A percentile compares a stretch with the other conserved stretches of the same genome.
phyloP scores from a whole-genome alignment of 2,329 filamentous ascomycete species.

The Colletotrichum theobromicola region DNA sequence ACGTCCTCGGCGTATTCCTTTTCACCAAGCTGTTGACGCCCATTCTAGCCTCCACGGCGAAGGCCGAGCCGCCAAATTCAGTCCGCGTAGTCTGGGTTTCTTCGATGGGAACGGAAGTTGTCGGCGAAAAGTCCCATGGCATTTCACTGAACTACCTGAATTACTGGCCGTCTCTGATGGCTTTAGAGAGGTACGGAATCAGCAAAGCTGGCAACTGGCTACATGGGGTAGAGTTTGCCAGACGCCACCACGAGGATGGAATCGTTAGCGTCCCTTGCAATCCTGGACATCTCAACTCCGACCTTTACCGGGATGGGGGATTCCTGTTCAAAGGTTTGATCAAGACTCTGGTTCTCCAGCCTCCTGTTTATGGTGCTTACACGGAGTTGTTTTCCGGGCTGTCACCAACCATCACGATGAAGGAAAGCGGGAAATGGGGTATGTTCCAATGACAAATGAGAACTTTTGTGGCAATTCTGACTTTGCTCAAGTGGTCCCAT shows the following conservation, averaged over 20 bases:
- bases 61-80: conserved; percentile 27
- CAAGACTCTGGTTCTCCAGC: neutral
- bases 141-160: neutral
- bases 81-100: conserved; percentile 36
- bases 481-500: conserved; percentile 44
- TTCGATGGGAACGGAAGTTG: conserved; percentile 28
- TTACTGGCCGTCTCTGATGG: conserved; percentile 11
- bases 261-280: neutral
- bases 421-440: neutral
- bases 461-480: conserved; percentile 23
- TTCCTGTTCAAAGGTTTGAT: neutral
- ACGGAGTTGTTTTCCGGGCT: neutral
- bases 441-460: neutral
- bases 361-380: neutral
- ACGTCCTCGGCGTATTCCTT: conserved; percentile 40
- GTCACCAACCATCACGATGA: neutral
- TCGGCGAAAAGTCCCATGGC: conserved; percentile 4
- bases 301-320: neutral
- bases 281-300: neutral
- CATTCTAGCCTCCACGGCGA: conserved; percentile 33
- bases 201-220: conserved; percentile 32
- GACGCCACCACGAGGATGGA: conserved; percentile 21
- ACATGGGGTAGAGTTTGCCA: conserved; percentile 31
- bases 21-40: conserved; percentile 42
- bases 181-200: conserved; percentile 26